These are phyloP conservation scores for Patellifolia procumbens DNA, from an alignment of 179 eudicot species.

Conservation along the genomic window DNA sequence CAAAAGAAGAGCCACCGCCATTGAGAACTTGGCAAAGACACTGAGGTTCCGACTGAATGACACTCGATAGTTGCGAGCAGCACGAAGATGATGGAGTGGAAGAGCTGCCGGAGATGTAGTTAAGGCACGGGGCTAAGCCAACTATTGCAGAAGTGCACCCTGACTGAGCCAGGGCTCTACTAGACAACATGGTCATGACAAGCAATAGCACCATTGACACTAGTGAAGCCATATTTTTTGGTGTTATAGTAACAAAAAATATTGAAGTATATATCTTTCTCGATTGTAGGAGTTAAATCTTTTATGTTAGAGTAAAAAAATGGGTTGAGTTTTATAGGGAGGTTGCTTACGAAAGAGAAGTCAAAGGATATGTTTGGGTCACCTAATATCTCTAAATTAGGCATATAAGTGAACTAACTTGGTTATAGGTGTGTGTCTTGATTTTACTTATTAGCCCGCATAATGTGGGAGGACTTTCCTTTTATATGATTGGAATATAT, in stretches of 20 bases:
- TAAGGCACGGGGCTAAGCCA: slow-evolving; percentile 64
- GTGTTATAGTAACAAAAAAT: neutral
- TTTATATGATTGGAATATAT: neutral
- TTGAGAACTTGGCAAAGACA: slow-evolving; percentile 57
- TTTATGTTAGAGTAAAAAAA: neutral
- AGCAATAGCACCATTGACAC: slow-evolving; percentile 13
- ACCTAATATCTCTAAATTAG: slow-evolving; percentile 29
- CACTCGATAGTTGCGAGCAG: slow-evolving; percentile 48
- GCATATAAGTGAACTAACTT: slow-evolving; percentile 30
- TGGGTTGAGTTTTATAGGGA: slow-evolving; percentile 24
- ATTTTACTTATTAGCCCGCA: neutral
- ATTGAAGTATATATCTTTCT: too few species aligned
- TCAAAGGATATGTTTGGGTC: slow-evolving; percentile 25
- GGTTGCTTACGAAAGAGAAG: slow-evolving; percentile 12
- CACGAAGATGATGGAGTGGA: slow-evolving; percentile 50
- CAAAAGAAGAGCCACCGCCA: slow-evolving; percentile 44
- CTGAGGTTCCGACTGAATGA: slow-evolving; percentile 50
- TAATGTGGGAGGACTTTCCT: neutral
- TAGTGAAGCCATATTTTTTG: slow-evolving; percentile 21
- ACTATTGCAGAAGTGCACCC: slow-evolving; percentile 49
- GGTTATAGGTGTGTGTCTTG: neutral
- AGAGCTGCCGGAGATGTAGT: slow-evolving; percentile 47
- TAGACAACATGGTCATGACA: slow-evolving; percentile 19
- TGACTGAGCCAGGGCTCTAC: slow-evolving; percentile 43
- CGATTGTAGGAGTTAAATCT: too few species aligned